phyloP scores from a whole-genome alignment of 2,329 filamentous ascomycete genomes.

The Drechslerella stenobrocha region DNA sequence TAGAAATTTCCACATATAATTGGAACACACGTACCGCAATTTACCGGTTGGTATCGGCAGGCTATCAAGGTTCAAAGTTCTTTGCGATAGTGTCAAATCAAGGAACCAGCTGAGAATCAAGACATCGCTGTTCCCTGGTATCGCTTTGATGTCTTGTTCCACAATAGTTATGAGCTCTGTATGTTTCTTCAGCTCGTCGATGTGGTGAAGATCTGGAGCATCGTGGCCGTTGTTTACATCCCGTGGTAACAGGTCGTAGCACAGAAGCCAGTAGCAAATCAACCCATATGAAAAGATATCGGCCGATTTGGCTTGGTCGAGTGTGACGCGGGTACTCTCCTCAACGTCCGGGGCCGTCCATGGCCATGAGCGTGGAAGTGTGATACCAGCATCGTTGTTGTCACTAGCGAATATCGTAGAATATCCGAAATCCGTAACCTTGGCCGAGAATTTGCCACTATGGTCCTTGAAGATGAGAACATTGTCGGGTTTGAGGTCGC shows the following conservation, averaged over 20 bases:
- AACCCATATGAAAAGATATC: slow-evolving; percentile 24
- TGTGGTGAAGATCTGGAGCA: neutral
- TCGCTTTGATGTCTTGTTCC: slow-evolving; percentile 1
- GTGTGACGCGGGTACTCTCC: neutral
- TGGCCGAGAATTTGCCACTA: slow-evolving; percentile 3
- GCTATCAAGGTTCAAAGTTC: slow-evolving; percentile 9
- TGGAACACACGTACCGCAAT: neutral
- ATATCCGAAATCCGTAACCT: slow-evolving; percentile 22
- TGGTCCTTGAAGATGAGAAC: slow-evolving; percentile 12
- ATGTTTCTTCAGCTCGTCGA: slow-evolving; percentile 5
- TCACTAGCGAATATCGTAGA: slow-evolving; percentile 8
- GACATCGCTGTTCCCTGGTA: neutral
- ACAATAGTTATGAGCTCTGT: neutral
- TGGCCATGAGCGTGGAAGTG: slow-evolving; percentile 10
- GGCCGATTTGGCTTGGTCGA: slow-evolving; percentile 8
- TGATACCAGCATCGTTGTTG: neutral
- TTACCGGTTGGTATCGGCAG: neutral
- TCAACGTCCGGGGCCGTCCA: slow-evolving; percentile 20
- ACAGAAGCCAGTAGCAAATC: slow-evolving; percentile 19
- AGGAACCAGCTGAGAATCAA: slow-evolving; percentile 10
- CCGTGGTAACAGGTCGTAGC: slow-evolving; percentile 6
- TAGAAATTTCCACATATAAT: neutral
- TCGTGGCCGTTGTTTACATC: neutral
- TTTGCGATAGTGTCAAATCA: slow-evolving; percentile 3
- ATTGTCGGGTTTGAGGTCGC: slow-evolving; percentile 25